Conservation (phyloP, 257 asterid species). For the Jaltomata sinuosa region DNA sequence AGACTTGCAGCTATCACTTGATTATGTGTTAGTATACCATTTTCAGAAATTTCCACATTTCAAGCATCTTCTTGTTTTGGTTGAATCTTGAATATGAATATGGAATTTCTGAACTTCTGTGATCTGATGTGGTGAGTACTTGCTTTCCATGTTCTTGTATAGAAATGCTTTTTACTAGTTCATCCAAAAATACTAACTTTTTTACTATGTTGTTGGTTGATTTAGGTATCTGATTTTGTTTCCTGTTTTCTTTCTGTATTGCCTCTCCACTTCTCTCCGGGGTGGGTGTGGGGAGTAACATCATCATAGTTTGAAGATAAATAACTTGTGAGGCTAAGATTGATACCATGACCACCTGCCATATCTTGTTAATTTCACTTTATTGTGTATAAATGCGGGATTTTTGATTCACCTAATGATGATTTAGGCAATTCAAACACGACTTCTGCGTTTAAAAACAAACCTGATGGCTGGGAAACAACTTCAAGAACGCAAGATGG, state of each 20-base stretch:
- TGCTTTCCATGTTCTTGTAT: neutral
- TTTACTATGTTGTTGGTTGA: neutral
- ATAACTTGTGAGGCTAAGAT: neutral
- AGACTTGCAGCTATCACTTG: neutral
- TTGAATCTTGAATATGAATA: neutral
- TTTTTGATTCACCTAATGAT: conserved; percentile 60
- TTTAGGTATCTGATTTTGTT: too few species aligned
- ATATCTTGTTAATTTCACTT: neutral
- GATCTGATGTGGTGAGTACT: neutral
- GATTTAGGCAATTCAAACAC: conserved; percentile 35
- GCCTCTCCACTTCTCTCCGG: neutral
- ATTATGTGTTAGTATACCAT: neutral
- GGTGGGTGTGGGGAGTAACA: neutral
- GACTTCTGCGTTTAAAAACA: conserved; percentile 58
- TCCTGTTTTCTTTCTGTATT: neutral
- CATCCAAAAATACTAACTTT: too few species aligned
- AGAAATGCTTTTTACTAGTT: too few species aligned
- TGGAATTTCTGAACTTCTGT: neutral
- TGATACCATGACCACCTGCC: neutral
- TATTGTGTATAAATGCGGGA: conserved; percentile 33
- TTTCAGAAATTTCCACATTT: neutral
- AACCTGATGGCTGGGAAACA: conserved; percentile 95
- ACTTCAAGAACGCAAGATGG: conserved; percentile 59
- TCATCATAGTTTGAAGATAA: neutral
- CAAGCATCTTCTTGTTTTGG: neutral